Percentiles rank a stretch among this genome's conserved stretches.
phyloP scores from a whole-genome alignment of 176 grass and related monocot genomes.

The Ananas comosus region DNA sequence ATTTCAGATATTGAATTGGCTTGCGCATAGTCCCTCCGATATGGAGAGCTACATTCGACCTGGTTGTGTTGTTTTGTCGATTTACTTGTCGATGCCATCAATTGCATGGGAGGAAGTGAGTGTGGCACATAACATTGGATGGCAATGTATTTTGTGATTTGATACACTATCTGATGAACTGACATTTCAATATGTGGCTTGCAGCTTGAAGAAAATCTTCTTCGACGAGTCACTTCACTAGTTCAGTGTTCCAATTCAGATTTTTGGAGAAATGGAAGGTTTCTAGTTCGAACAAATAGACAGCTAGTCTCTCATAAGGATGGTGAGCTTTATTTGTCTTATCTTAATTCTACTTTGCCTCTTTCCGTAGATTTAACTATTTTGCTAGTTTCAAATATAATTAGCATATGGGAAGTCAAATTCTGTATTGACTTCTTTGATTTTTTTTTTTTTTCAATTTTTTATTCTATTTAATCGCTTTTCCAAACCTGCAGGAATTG shows the following conservation, averaged over 20 bases:
- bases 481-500: constrained; percentile 44
- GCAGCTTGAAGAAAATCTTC: constrained; percentile 88
- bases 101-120: constrained; percentile 82
- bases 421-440: constrained; percentile 9
- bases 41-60: constrained; percentile 97
- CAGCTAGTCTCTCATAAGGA: constrained; percentile 86
- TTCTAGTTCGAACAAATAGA: constrained; percentile 75
- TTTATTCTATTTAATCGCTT: constrained; percentile 12
- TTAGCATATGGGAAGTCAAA: too few species aligned
- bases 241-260: constrained; percentile 60
- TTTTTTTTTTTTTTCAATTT: constrained; percentile 4
- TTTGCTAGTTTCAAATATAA: too few species aligned
- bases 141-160: not conserved
- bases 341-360: not conserved
- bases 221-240: constrained; percentile 51
- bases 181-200: constrained; percentile 5
- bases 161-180: constrained; percentile 10
- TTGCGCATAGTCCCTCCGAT: constrained; percentile 77
- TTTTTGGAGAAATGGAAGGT: constrained; percentile 89
- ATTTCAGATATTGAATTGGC: constrained; percentile 82
- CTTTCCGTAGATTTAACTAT: too few species aligned
- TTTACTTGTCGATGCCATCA: constrained; percentile 78
- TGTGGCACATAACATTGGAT: constrained; percentile 14
- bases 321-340: constrained; percentile 36
- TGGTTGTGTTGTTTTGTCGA: constrained; percentile 79